phyloP scores from a whole-genome alignment of 805 yeast genomes.

The Metschnikowia orientalis region DNA sequence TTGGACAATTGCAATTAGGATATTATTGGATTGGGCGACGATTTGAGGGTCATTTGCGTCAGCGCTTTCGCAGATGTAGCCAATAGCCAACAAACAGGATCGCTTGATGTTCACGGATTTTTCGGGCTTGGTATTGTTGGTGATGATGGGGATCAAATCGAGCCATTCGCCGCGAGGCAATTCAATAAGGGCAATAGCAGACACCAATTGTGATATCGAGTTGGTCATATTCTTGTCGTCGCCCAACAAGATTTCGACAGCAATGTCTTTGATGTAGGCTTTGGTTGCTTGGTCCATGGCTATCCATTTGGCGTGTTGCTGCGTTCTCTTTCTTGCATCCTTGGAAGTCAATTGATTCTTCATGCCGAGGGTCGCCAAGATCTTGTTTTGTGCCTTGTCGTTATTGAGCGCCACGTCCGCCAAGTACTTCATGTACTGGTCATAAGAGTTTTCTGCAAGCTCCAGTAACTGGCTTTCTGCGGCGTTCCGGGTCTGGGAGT shows the following conservation, averaged over 20 bases:
- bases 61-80: conserved; percentile 92
- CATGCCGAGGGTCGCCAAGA: conserved; percentile 82
- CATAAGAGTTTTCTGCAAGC: conserved; percentile 72
- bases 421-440: conserved; percentile 64
- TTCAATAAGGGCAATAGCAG: conserved; percentile 96
- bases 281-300: conserved; percentile 52
- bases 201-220: conserved; percentile 88
- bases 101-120: conserved; percentile 78
- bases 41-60: conserved; percentile 78
- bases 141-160: conserved; percentile 75
- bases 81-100: conserved; percentile 83
- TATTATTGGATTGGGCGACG: conserved; percentile 82
- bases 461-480: conserved; percentile 75
- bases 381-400: conserved; percentile 74
- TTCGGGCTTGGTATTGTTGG: conserved; percentile 78
- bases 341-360: conserved; percentile 88
- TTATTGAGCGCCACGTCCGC: conserved; percentile 69
- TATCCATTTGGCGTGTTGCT: conserved; percentile 73
- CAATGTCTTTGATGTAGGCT: conserved; percentile 57
- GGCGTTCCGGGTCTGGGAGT: conserved; percentile 60
- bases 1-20: conserved; percentile 91
- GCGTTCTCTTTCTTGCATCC: conserved; percentile 53
- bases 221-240: conserved; percentile 75
- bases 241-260: conserved; percentile 57
- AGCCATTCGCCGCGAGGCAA: conserved; percentile 87